A percentile compares a stretch with the other conserved stretches of the same genome.
These are phyloP conservation scores for Umbelopsis vinacea DNA, from an alignment of 192 early-diverging fungal species.

Conservation along the genomic window DNA sequence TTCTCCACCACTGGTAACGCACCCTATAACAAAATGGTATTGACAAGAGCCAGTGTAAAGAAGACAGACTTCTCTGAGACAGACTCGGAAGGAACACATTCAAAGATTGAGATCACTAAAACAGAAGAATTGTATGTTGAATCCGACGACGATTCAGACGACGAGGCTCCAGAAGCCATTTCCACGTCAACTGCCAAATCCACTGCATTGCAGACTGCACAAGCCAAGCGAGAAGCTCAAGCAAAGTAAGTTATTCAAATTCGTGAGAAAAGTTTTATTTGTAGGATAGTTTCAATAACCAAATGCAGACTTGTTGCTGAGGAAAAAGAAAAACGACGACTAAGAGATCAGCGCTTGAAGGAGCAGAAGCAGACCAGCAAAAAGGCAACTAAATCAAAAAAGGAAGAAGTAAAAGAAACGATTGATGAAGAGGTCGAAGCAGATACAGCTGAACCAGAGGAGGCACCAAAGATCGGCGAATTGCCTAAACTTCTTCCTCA, in stretches of 20 bases:
- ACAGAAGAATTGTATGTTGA: background rate
- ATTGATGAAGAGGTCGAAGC: background rate
- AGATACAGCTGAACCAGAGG: background rate
- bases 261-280: too few species aligned
- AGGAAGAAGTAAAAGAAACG: slow-evolving; percentile 6
- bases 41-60: background rate
- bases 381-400: slow-evolving; percentile 19
- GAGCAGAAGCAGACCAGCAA: slow-evolving; percentile 41
- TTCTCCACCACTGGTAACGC: too few species aligned
- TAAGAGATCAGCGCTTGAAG: slow-evolving; percentile 37
- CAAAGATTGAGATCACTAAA: background rate
- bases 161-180: slow-evolving; percentile 43
- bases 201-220: slow-evolving; percentile 2
- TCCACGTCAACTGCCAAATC: slow-evolving; percentile 29
- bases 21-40: background rate
- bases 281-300: background rate
- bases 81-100: too few species aligned
- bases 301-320: slow-evolving; percentile 13
- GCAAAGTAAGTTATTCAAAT: slow-evolving; percentile 31
- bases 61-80: background rate
- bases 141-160: slow-evolving; percentile 33
- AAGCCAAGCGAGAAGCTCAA: slow-evolving; percentile 33
- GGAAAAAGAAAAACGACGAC: slow-evolving; percentile 44
- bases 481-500: slow-evolving; percentile 24
- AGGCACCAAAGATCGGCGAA: slow-evolving; percentile 12